A percentile compares a stretch with the other conserved stretches of the same genome.
phyloP scores from a whole-genome alignment of 352 stramenopile genomes.

The Pythium utonaiense region DNA sequence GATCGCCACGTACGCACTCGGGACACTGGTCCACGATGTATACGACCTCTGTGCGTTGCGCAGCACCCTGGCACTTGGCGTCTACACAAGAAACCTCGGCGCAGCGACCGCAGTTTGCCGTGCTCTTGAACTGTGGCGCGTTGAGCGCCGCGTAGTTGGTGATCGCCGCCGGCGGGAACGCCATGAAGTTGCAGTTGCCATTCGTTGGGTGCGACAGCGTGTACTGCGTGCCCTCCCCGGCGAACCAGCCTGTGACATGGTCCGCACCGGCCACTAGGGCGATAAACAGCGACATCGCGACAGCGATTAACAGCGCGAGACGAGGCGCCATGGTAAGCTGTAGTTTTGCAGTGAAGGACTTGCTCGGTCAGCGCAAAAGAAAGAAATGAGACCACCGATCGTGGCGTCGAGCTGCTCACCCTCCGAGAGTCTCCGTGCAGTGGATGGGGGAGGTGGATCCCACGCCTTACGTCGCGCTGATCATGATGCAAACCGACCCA shows the following conservation, averaged over 20 bases:
- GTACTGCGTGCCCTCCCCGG: conserved; percentile 28
- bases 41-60: conserved; percentile 38
- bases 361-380: conserved; percentile 8
- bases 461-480: no score
- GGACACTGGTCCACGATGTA: conserved; percentile 72
- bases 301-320: neutral
- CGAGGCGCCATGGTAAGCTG: neutral
- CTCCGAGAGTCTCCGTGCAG: no score
- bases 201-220: conserved; percentile 23
- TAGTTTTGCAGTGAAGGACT: neutral
- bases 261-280: neutral
- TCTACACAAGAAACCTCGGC: conserved; percentile 41
- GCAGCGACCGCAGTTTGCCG: conserved; percentile 39
- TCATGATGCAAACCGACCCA: no score
- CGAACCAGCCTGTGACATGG: conserved; percentile 10
- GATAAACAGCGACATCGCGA: neutral
- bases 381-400: conserved; percentile 9
- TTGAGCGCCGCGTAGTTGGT: conserved; percentile 73
- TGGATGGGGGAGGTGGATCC: no score
- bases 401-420: neutral
- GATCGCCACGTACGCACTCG: conserved; percentile 41
- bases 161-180: conserved; percentile 30
- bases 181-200: conserved; percentile 67
- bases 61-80: conserved; percentile 28
- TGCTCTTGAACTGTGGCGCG: conserved; percentile 48